These are phyloP conservation scores for Deinandra increscens DNA, from an alignment of 129 eudicot genomes.

Conservation along the genomic window DNA sequence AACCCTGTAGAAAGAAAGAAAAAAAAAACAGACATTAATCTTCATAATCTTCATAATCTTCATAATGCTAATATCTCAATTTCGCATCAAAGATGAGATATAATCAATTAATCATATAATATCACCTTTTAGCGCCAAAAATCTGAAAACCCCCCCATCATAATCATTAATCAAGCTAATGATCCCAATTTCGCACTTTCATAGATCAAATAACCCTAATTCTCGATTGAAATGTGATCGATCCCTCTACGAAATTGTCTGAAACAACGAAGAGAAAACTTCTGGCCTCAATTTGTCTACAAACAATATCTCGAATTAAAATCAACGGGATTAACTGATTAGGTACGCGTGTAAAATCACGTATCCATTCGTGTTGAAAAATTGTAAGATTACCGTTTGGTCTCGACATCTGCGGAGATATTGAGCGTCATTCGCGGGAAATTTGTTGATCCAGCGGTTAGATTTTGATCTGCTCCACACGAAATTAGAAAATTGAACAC, in stretches of 20 bases:
- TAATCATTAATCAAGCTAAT: conserved; percentile 18
- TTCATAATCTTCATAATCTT: conserved; percentile 10
- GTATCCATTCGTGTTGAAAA: not conserved
- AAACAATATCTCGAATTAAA: conserved; percentile 12
- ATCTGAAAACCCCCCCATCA: conserved; percentile 15
- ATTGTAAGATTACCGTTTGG: conserved; percentile 18
- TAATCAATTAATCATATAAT: no score
- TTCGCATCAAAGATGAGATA: conserved; percentile 14
- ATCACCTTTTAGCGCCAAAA: conserved; percentile 22
- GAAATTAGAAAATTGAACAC: not conserved
- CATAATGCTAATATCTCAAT: conserved; percentile 7
- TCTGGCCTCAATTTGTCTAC: conserved; percentile 21
- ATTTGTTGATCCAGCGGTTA: conserved; percentile 28
- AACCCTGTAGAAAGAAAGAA: not conserved
- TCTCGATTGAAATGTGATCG: conserved; percentile 21
- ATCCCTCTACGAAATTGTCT: conserved; percentile 21
- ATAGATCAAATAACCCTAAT: conserved; percentile 25
- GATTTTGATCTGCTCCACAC: not conserved
- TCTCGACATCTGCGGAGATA: conserved; percentile 10
- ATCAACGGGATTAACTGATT: conserved; percentile 21
- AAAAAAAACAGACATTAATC: conserved; percentile 17
- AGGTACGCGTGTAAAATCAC: conserved; percentile 27
- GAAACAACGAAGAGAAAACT: conserved; percentile 37
- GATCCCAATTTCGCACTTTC: conserved; percentile 11
- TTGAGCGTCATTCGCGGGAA: conserved; percentile 28